Evolutionary conservation across 2,329 filamentous ascomycete genomes (phyloP), one percentile per base, ranked within the genome.

Genomic region (Aspergillus oerlinghausenensis): DNA sequence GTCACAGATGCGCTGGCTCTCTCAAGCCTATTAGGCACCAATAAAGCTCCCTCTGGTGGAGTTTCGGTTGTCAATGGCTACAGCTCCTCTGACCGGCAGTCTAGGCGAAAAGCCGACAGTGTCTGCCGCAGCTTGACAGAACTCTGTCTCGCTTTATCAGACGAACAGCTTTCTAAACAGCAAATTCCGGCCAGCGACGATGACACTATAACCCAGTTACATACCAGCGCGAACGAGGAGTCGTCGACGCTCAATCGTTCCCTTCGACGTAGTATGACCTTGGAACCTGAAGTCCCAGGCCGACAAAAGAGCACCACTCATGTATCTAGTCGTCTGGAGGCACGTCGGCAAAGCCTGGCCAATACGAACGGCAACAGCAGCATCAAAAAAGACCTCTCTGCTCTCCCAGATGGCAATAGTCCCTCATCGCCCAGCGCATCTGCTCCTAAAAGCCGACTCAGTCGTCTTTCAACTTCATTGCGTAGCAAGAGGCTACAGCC

Each of bases 41-140:
- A 82, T 47, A 88, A 89, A 11, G 84, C 90, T 51, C 87, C 79
- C 55, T 79, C 78, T 9, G 66, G 69, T 54, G 66, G 62, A 25
- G 66, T 64, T 49, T 72, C 72, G 9, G 68, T 74, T 21, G 67
- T 74, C 49, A 75, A 73, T 61, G 72, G 70, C 17, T 70, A 69
- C 26, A 62, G 64, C 38, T 65, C 70, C 10, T 87, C 89, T 1
- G 93, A 99, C 70, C 85, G 94, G 51, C 90, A 96, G 70, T 80
- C 96, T 17, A 86, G 92, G 50, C 86, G 93, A 60, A 97, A 96
- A 73, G 90, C 91, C 28, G 93, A 99, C 70, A 92, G 89, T 68
- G 86, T 99, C 70, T 97, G 94, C 71, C 88, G 93, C 54, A 94
- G 89, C 67, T 77, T 99, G 62, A 97, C 93, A 0, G 94, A 99